Evolutionary conservation across 768 basidiomycete genomes (phyloP), one percentile per base, ranked within the genome.

Genomic region (Boletus bicolor): DNA sequence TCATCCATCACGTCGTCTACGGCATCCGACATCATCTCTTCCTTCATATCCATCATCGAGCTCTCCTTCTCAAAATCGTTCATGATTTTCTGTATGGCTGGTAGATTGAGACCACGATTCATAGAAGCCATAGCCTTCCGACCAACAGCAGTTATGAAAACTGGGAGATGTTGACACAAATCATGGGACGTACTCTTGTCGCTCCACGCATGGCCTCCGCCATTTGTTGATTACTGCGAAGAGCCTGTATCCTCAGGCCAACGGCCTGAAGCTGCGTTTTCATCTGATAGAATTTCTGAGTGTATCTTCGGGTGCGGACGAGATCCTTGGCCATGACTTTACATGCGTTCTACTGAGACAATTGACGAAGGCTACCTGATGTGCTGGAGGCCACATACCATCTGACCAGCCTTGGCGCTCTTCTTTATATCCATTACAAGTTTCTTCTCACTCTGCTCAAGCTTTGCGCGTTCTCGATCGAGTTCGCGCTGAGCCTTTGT

Each of bases 291-390:
- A 99, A 99, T 72, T 98, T 98, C 75, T 98, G 93, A 26, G 94
- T 80, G 69, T 99, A 98, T 66, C 91, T 84, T 47, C 97, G 82
- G 11, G 96, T 98, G 60, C 97, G 85, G 60, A 98, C 93, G 54
- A 99, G 87, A 70, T 99, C 97, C 73, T 97, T 98, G 26, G 97
- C 97, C 89, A 98, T 97, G 61, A 98, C 90, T 80, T 98, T 98
- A 79, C 95, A 98, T 21, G 96, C 93, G 69, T 93, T 93, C 96
- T 98, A 73, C 54, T 56, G 53, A 57, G 57, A 57, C 55, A 53
- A 56, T 62, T 66, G 60, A 61, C 51, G 58, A 50, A 49, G 52
- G 49, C 55, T 53, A 35, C 41, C 48, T 28, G 28, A 17, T 49
- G 45, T 32, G 42, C 44, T 24, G 54, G 39, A 44, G 35, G 55